A percentile compares a stretch with the other conserved stretches of the same genome.
Conservation (phyloP, 2,329 filamentous ascomycete species). For the Setomelanomma holmii region DNA sequence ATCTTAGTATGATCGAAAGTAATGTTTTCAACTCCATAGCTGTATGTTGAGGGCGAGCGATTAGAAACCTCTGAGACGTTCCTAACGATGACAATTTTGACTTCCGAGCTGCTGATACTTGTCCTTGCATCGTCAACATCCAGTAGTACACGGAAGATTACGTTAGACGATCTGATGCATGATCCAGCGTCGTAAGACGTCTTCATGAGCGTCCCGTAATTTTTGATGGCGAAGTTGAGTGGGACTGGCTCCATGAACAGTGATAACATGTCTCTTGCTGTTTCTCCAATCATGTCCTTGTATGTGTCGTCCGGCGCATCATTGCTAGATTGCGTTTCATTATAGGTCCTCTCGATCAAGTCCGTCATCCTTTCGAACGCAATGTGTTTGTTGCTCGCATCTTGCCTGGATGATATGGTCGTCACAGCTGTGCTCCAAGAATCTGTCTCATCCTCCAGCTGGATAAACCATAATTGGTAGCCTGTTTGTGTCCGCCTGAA, state of each 20-base stretch:
- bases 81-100: background rate
- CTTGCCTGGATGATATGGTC: no score
- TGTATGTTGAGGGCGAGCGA: no score
- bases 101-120: background rate
- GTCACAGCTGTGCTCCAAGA: background rate
- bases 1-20: no score
- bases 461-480: background rate
- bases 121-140: background rate
- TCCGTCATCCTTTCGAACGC: no score
- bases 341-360: no score
- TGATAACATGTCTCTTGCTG: conserved; percentile 13
- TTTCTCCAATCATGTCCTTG: conserved; percentile 13
- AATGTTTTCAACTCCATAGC: background rate
- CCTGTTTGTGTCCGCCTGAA: conserved; percentile 2
- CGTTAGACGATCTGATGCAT: conserved; percentile 1
- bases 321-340: no score
- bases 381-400: no score
- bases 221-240: conserved; percentile 10
- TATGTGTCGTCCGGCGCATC: no score
- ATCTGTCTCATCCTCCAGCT: background rate
- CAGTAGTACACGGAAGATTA: conserved; percentile 5
- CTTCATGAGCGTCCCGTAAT: conserved; percentile 13
- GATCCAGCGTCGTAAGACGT: conserved; percentile 10
- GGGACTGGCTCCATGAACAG: conserved; percentile 13
- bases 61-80: no score